Evolutionary conservation across 2,329 filamentous ascomycete species (phyloP), one percentile per base, ranked within the genome.

Genomic region (Fusarium annulatum): DNA sequence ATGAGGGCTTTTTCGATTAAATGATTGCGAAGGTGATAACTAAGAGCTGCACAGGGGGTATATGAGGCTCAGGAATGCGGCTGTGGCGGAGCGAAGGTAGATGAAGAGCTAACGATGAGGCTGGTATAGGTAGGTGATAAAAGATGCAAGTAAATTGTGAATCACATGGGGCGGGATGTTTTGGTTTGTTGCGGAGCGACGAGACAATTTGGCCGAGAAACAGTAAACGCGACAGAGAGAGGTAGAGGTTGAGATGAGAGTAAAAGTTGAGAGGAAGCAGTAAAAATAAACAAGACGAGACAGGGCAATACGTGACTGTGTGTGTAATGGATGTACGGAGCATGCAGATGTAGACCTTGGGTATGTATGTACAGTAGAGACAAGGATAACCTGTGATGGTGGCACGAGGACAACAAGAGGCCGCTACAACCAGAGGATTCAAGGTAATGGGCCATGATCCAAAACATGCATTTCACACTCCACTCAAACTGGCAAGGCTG

Each of bases 1-100:
- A 92, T 92, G 81, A 80, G 83, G 78, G 68, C 67, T 71, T 72
- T 65, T 57, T 45, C 45, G 49, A 70, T 66, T 30, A 46, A 65
- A 61, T 34, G 16, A 51, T 19, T 28, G 19, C 51, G 45, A 66
- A n/a, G 38, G 28, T 61, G 53, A 45, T 56, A 33, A 55, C 53
- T 30, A 59, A 45, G 59, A 61, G 70, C 65, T 46, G 68, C 58
- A 53, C 64, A 61, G 55, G 69, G 70, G 59, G 28, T 19, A 33
- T 43, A 55, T 59, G 58, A 57, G 60, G 58, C 61, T 62, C 42
- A 46, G 49, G 23, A 57, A 61, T 39, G 61, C 71, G 70, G 61
- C 34, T 62, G 68, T 64, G 69, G 67, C 68, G 69, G 68, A 72
- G 69, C 59, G 61, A 51, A 62, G 39, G 53, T 30, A 67, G 55